Percentiles rank a stretch among this genome's conserved stretches.
These are phyloP conservation scores for Phoenix roebelenii DNA, from an alignment of 176 grass and related monocot genomes.

Conservation along the genomic window DNA sequence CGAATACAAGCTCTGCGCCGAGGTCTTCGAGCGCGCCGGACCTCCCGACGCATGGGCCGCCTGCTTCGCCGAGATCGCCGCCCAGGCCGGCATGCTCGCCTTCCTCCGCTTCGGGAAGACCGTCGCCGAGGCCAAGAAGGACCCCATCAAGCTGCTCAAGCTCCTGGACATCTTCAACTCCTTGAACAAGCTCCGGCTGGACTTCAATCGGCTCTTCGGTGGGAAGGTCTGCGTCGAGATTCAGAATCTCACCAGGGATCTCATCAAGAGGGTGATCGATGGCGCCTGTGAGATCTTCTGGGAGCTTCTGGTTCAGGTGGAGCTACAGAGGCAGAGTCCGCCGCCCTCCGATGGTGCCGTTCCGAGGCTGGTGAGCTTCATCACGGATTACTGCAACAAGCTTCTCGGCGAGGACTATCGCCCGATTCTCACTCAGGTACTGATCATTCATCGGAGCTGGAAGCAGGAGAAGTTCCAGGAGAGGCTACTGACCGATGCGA, in stretches of 20 bases:
- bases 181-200: slow-evolving; percentile 54
- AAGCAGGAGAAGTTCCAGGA: slow-evolving; percentile 58
- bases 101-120: slow-evolving; percentile 21
- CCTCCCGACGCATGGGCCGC: background rate
- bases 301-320: slow-evolving; percentile 65
- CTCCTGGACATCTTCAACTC: slow-evolving; percentile 66
- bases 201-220: slow-evolving; percentile 70
- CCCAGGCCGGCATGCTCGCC: slow-evolving; percentile 13
- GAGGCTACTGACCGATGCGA: slow-evolving; percentile 31
- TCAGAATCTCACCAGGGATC: slow-evolving; percentile 56
- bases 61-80: slow-evolving; percentile 20
- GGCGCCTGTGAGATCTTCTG: slow-evolving; percentile 66
- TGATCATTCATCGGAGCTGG: slow-evolving; percentile 70
- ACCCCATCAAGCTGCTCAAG: slow-evolving; percentile 21
- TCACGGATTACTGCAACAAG: slow-evolving; percentile 60
- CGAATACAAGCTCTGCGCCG: slow-evolving; percentile 17
- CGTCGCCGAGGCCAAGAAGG: slow-evolving; percentile 16
- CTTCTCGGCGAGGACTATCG: slow-evolving; percentile 54
- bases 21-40: slow-evolving; percentile 9
- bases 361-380: slow-evolving; percentile 53
- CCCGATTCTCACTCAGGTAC: slow-evolving; percentile 46
- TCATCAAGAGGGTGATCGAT: slow-evolving; percentile 62
- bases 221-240: slow-evolving; percentile 62
- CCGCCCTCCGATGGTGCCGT: slow-evolving; percentile 50
- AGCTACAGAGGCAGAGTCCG: slow-evolving; percentile 53